Evolutionary conservation across 495 filamentous ascomycete species (phyloP), one percentile per base, ranked within the genome.

Genomic region (Aspergillus sclerotioniger): DNA sequence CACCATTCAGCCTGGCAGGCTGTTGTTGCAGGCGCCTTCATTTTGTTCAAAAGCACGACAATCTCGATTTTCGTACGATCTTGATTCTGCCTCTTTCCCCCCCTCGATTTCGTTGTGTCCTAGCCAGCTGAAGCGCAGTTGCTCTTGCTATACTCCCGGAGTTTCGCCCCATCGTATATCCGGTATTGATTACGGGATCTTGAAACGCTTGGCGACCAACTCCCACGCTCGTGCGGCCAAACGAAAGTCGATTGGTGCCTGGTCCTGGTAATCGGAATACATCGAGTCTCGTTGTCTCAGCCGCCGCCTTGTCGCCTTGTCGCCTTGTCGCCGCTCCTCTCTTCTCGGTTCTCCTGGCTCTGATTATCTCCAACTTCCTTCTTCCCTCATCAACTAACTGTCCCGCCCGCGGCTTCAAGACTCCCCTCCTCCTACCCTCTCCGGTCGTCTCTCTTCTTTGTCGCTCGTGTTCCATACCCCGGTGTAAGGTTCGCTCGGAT

Each of bases 241-340:
- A 25, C 5, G 25, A 29, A 39, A 28, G 25, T 57, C 16, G 20
- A 49, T 64, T 53, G 58, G 58, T 66, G 58, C 64, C 64, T 66
- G 64, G 56, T 56, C 48, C 58, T 54, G 54, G 60, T 62, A 62
- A 50, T 56, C 43, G 19, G 31, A 56, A 43, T 66, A 60, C 60
- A n/a, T n/a, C 13, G 37, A n/a, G 12, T 32, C 25, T 15, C 10
- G 28, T 25, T 28, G 16, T 12, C 46, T 19, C 21, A n/a, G 44
- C 17, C 21, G 44, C 44, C 21, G n/a, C 16, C 44, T 28, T 61
- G 59, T 13, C n/a, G 45, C 50, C 41, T 54, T 49, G 53, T 52
- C 56, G 17, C 33, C 58, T 55, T 63, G 50, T 63, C 50, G 58
- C 58, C 59, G 51, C 59, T 41, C 54, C 54, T 55, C 37, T 35